phyloP scores from a whole-genome alignment of 768 basidiomycete genomes.

The Russula lepida region DNA sequence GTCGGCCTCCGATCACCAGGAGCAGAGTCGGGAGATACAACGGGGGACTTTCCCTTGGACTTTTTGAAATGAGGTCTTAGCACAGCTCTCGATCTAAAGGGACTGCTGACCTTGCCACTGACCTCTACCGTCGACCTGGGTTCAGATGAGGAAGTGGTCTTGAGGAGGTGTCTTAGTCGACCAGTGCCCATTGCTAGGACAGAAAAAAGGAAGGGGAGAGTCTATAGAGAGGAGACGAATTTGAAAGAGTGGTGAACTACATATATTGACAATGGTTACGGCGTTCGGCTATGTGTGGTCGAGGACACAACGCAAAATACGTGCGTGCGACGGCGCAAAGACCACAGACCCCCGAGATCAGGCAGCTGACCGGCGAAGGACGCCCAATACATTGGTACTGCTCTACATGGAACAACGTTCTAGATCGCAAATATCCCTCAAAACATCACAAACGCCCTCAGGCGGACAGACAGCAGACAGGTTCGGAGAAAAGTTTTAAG shows the following conservation, averaged over 20 bases:
- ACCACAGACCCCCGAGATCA: not conserved
- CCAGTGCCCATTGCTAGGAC: not conserved
- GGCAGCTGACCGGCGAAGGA: not conserved
- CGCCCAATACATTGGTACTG: no score
- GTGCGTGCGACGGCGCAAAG: not conserved
- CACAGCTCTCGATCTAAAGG: not conserved
- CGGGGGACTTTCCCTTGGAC: constrained; percentile 16
- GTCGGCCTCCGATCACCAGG: constrained; percentile 1
- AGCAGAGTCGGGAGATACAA: not conserved
- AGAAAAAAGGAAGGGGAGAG: not conserved
- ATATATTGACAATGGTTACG: not conserved
- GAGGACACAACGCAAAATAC: no score
- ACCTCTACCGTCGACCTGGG: constrained; percentile 4
- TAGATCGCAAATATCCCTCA: constrained; percentile 1
- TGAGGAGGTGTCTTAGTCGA: constrained; percentile 7
- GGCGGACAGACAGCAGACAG: not conserved
- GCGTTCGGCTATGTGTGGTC: not conserved
- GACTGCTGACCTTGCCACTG: not conserved
- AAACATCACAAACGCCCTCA: not conserved
- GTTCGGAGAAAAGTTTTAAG: not conserved
- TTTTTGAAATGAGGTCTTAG: not conserved
- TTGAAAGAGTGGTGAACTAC: not conserved
- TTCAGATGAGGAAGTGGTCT: not conserved
- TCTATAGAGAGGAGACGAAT: not conserved
- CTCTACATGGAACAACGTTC: not conserved